Base-by-base conservation (phyloP, 306 rosid species). In the Mucuna pruriens region DNA sequence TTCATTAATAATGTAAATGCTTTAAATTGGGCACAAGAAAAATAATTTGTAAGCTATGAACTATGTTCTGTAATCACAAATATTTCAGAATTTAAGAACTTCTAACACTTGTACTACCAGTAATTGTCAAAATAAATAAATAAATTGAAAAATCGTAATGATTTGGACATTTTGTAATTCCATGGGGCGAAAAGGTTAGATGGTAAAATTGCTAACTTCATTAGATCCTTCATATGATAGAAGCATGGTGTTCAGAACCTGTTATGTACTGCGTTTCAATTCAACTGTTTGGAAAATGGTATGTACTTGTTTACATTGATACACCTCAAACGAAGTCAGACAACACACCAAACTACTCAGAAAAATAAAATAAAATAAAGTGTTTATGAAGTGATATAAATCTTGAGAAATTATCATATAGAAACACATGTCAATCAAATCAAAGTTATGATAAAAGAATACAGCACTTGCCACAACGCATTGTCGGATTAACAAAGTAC, bases 391-490 rank as follows among this genome's bases (percentile, higher is more conserved):
- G 23, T 52, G 22, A 33, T 45, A 65, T 15, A 64, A 64, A 29
- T 51, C 4, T 38, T 15, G 61, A 34, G 40, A 58, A 45, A 5
- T 9, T 26, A 66, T 46, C 49, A 63, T 7, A 46, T 9, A 57
- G 69, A 79, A 66, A 60, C 68, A 62, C 23, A 16, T 15, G 68
- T 15, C 42, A 40, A 51, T 72, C 54, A 63, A 38, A 40, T 9
- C 22, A 74, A 10, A 77, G 64, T 12, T 29, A 29, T 29, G 31
- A 29, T 29, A 1, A 29, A 29, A 29, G 31, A 29, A 29, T 29
- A 29, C 31, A 29, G 31, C 16, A 34, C 1, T 77, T n/a, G 44
- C 13, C 17, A 65, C n/a, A 55, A 66, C 48, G 44, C 54, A 42
- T 26, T 61, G 13, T 68, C 60, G 49, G 72, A 78, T 55, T 7